These are phyloP conservation scores for Boletus rufocinnamomeus DNA, from an alignment of 768 basidiomycete species.

Conservation along the genomic window DNA sequence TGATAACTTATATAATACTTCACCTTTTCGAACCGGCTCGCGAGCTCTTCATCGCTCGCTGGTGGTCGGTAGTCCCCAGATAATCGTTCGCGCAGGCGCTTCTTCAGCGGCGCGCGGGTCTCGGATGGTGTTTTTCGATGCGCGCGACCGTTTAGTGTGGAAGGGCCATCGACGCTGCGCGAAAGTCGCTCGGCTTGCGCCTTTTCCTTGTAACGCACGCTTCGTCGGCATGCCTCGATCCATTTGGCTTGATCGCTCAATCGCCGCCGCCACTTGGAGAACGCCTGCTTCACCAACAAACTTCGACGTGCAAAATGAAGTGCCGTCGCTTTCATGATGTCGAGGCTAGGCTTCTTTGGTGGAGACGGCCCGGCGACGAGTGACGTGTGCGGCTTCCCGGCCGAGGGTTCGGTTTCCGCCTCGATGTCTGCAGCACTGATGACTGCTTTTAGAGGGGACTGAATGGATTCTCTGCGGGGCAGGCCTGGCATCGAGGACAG, in stretches of 20 bases:
- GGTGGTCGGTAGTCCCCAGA: constrained; percentile 52
- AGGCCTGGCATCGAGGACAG: constrained; percentile 18
- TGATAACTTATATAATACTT: neutral
- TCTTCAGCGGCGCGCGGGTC: constrained; percentile 21
- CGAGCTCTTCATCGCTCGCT: constrained; percentile 65
- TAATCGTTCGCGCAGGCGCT: constrained; percentile 37
- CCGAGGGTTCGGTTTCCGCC: constrained; percentile 2
- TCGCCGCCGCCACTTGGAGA: constrained; percentile 50
- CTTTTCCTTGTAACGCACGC: constrained; percentile 62
- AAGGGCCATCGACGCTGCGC: constrained; percentile 19
- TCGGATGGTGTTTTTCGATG: constrained; percentile 26
- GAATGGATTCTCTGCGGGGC: constrained; percentile 27
- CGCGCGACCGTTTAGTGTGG: constrained; percentile 25
- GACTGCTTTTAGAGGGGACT: constrained; percentile 27
- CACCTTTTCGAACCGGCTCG: constrained; percentile 69
- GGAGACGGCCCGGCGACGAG: neutral
- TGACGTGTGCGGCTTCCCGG: constrained; percentile 10
- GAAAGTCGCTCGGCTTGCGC: constrained; percentile 39
- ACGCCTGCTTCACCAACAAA: constrained; percentile 42
- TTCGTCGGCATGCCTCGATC: constrained; percentile 60
- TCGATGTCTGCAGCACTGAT: constrained; percentile 16
- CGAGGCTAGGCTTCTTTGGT: constrained; percentile 18
- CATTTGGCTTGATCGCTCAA: constrained; percentile 51
- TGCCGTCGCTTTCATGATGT: constrained; percentile 42
- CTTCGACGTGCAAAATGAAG: constrained; percentile 44